Base-by-base conservation (phyloP, 2,329 filamentous ascomycete genomes). In the Neonectria punicea region DNA sequence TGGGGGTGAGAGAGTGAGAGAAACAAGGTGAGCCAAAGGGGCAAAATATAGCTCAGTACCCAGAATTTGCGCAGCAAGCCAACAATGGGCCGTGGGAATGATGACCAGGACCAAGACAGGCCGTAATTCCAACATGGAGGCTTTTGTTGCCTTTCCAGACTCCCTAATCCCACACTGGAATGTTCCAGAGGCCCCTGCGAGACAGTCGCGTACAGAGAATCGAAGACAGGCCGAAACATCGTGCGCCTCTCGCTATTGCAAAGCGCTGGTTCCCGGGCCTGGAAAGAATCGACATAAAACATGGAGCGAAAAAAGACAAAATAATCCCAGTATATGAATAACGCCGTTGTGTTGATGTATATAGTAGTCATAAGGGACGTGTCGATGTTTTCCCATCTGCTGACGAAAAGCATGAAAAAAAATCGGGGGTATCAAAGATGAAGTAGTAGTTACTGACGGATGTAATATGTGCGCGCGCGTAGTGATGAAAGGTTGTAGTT, bases 351-450 rank as follows among this genome's bases (percentile, higher is more conserved):
- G 70, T 69, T 69, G 70, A 70, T 74, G 73, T 69, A 74, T 73
- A 73, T 74, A 68, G 61, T 73, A 68, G 63, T 74, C 73, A 71
- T 74, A 66, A 74, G 61, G 67, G 71, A 73, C 72, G 70, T 74
- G 70, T 68, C 73, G 56, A 71, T 73, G 63, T 66, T 71, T 60
- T 73, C 66, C 63, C 67, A 74, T 73, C 63, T 70, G 65, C 68
- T 69, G 65, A 71, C 64, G 44, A 74, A 73, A 62, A 69, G 67
- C 71, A 65, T 60, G 66, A 67, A 67, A 63, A 69, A 72, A 69
- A 72, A 70, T 63, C 63, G 59, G 69, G 78, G 78, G 78, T 80
- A 80, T 80, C 78, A 79, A 80, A 79, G 72, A 70, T 67, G 71
- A 77, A 77, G 71, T 74, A 76, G 71, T 70, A 76, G 71, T 70